These are phyloP conservation scores for Phyllosticta ampelicida DNA, from an alignment of 2,329 filamentous ascomycete species.

Conservation along the genomic window DNA sequence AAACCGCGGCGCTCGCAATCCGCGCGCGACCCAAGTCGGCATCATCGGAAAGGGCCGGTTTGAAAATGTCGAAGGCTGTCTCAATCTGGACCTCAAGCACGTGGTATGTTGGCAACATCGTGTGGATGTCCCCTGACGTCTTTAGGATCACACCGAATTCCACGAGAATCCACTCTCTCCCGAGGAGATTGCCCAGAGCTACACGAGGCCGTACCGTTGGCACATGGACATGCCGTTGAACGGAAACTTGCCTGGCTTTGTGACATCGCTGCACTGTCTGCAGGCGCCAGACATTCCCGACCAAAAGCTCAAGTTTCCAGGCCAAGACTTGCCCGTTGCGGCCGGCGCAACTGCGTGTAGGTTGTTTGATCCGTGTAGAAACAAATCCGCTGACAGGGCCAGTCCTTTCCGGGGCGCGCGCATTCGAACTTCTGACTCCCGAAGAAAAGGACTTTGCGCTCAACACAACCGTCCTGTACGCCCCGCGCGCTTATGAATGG, in stretches of 20 bases:
- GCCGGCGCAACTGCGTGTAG: constrained; percentile 19
- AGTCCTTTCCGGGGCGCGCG: constrained; percentile 20
- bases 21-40: constrained; percentile 14
- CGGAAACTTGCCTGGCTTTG: constrained; percentile 20
- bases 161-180: constrained; percentile 18
- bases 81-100: constrained; percentile 15
- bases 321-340: constrained; percentile 12
- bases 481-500: constrained; percentile 20
- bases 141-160: constrained; percentile 18
- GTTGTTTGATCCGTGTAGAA: not conserved
- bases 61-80: constrained; percentile 13
- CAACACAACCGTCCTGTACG: constrained; percentile 21
- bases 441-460: constrained; percentile 16
- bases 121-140: not conserved
- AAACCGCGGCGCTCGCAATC: constrained; percentile 10
- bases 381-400: not conserved
- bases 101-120: not conserved
- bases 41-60: constrained; percentile 15
- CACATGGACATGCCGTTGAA: constrained; percentile 23
- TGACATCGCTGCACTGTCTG: constrained; percentile 17
- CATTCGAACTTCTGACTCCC: constrained; percentile 17
- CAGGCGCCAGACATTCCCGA: constrained; percentile 16
- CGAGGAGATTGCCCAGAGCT: constrained; percentile 13
- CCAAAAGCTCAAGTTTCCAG: constrained; percentile 16
- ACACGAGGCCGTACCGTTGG: constrained; percentile 21